Evolutionary conservation across 2,329 filamentous ascomycete species (phyloP), one percentile per base, ranked within the genome.

Genomic region (Ambrosiella beaveri): DNA sequence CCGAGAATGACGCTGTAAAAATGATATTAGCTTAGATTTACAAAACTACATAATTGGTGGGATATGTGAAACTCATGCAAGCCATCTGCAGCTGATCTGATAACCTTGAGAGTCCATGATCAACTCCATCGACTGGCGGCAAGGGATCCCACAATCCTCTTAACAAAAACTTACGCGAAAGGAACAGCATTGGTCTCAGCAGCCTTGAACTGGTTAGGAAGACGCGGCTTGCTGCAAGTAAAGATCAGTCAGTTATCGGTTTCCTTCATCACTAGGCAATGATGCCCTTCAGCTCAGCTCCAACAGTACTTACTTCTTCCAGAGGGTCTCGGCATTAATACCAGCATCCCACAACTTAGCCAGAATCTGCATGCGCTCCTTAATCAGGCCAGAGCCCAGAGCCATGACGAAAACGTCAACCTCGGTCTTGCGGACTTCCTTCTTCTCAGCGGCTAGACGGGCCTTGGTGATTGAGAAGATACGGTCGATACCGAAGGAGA

Each of bases 341-440:
- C 88, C 89, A 7, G 85, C 88, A 64, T 88, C 82, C 88, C 91
- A 94, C 54, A 97, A 74, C 63, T 76, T 76, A 63, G 81, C 78
- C 60, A 84, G 84, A 41, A 97, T 78, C 35, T 81, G 74, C 81
- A 96, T 90, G 63, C 91, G 85, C 74, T 96, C 86, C 63, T 82
- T 81, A 57, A 95, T 72, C 62, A 94, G 75, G 51, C 88, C 88
- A 13, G 78, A 84, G 57, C 88, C 90, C 66, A 96, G 89, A 0
- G 89, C 89, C 89, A 97, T 97, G 66, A 97, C 85, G 70, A 82
- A 96, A 51, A 90, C 89, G 66, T 97, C 90, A 2, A 90, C 84
- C 64, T 93, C 86, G 66, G 84, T 88, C 63, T 77, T 76, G 62
- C 86, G 75, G 56, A 82, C 58, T 37, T 71, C 70, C 57, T 73